A percentile compares a stretch with the other conserved stretches of the same genome.
phyloP scores from a whole-genome alignment of 2,329 filamentous ascomycete species.

The Rhexocercosporidium sp. region DNA sequence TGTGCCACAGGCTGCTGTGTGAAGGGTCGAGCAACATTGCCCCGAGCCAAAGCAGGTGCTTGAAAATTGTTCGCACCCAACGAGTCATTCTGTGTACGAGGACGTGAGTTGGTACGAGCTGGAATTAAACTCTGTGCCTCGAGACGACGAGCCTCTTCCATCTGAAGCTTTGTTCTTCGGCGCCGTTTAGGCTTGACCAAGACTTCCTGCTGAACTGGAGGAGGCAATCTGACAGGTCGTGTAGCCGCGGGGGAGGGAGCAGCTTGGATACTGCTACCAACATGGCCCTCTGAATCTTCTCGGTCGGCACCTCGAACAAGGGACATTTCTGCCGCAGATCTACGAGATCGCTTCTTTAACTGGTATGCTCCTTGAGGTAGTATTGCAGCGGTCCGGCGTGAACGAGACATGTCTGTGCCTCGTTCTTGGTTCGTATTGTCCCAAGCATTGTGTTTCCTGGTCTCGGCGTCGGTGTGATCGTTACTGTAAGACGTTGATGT shows the following conservation, averaged over 20 bases:
- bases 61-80: not conserved
- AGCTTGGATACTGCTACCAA: not conserved
- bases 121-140: not conserved
- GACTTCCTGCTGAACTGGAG: not conserved
- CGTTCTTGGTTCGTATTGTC: not conserved
- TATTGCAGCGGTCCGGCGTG: slow-evolving; percentile 1
- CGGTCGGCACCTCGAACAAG: not conserved
- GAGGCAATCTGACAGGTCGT: not conserved
- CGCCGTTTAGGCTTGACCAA: not conserved
- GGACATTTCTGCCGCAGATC: not conserved
- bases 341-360: not conserved
- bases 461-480: not conserved
- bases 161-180: slow-evolving; percentile 6
- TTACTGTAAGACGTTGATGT: slow-evolving; percentile 15
- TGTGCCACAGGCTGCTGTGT: not conserved
- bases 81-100: not conserved
- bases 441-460: not conserved
- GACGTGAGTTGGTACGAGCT: not conserved
- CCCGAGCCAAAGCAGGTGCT: not conserved
- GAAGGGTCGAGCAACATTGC: not conserved
- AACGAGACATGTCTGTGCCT: not conserved
- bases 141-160: not conserved
- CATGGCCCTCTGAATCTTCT: not conserved
- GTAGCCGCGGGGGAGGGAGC: not conserved
- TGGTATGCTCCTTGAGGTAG: slow-evolving; percentile 6